Conservation (phyloP, 768 basidiomycete genomes). For the Russula abietina region DNA sequence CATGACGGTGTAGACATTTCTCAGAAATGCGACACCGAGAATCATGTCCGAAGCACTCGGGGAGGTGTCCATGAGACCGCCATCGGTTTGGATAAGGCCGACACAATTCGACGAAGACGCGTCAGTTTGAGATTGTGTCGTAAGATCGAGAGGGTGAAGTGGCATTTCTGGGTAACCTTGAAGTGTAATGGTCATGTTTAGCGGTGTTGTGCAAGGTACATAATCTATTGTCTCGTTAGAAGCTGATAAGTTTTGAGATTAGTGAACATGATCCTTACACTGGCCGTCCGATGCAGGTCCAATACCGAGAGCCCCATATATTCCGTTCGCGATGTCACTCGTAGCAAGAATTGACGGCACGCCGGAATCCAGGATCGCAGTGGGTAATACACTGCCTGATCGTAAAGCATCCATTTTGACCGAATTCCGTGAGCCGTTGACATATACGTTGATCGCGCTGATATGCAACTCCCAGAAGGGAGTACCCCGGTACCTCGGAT, state of each 20-base stretch:
- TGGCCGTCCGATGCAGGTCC: slow-evolving; percentile 52
- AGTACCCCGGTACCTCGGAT: slow-evolving; percentile 32
- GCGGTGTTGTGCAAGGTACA: slow-evolving; percentile 60
- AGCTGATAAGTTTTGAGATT: slow-evolving; percentile 2
- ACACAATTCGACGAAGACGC: slow-evolving; percentile 45
- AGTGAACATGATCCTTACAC: slow-evolving; percentile 41
- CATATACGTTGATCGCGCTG: slow-evolving; percentile 55
- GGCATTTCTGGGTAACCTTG: slow-evolving; percentile 51
- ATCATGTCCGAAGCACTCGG: slow-evolving; percentile 53
- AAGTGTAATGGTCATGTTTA: slow-evolving; percentile 67
- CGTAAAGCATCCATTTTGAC: slow-evolving; percentile 39
- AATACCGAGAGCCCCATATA: slow-evolving; percentile 70
- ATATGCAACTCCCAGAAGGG: slow-evolving; percentile 62
- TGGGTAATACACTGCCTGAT: slow-evolving; percentile 43
- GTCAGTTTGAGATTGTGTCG: slow-evolving; percentile 41
- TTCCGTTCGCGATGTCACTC: slow-evolving; percentile 56
- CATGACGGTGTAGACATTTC: slow-evolving; percentile 72
- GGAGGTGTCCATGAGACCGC: slow-evolving; percentile 36
- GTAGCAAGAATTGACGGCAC: slow-evolving; percentile 62
- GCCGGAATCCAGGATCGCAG: slow-evolving; percentile 69
- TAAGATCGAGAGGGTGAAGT: slow-evolving; percentile 72
- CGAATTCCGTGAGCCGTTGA: slow-evolving; percentile 37
- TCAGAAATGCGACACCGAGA: slow-evolving; percentile 72
- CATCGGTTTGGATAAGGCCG: slow-evolving; percentile 61
- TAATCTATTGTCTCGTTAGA: slow-evolving; percentile 47